phyloP scores from a whole-genome alignment of 768 basidiomycete genomes.

The Neoboletus subvelutipes region DNA sequence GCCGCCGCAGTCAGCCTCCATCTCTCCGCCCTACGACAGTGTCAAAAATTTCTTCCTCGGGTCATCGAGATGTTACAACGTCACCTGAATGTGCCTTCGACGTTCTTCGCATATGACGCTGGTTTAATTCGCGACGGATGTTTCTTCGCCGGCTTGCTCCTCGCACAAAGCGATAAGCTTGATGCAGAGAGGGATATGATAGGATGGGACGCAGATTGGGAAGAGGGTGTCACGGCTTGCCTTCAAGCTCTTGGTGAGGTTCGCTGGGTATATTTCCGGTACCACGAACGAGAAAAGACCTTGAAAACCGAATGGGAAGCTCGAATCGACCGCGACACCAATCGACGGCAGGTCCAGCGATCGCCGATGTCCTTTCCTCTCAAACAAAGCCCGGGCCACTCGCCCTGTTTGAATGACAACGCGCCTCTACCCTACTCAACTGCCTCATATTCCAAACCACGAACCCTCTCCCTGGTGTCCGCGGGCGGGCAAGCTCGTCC shows the following conservation, averaged over 20 bases:
- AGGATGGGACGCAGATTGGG: slow-evolving; percentile 31
- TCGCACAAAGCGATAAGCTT: slow-evolving; percentile 55
- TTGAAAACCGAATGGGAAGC: slow-evolving; percentile 50
- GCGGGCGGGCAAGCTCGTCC: slow-evolving; percentile 44
- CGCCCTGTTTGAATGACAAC: slow-evolving; percentile 24
- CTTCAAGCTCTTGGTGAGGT: slow-evolving; percentile 76
- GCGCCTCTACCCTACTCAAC: slow-evolving; percentile 17
- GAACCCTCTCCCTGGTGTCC: slow-evolving; percentile 30
- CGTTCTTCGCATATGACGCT: slow-evolving; percentile 82
- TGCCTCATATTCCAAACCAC: slow-evolving; percentile 12
- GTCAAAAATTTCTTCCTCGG: slow-evolving; percentile 48
- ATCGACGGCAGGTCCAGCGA: slow-evolving; percentile 24
- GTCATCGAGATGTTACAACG: slow-evolving; percentile 52
- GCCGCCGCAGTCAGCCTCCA: slow-evolving; percentile 48
- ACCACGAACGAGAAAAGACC: slow-evolving; percentile 67
- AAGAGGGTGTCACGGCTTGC: slow-evolving; percentile 47
- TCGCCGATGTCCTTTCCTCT: slow-evolving; percentile 24
- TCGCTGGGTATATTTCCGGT: slow-evolving; percentile 78
- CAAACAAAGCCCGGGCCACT: slow-evolving; percentile 30
- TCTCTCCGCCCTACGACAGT: slow-evolving; percentile 46
- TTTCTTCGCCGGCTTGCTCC: slow-evolving; percentile 80
- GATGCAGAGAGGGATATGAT: slow-evolving; percentile 16
- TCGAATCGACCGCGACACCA: slow-evolving; percentile 34
- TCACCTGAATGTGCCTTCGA: slow-evolving; percentile 42
- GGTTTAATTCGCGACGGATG: slow-evolving; percentile 86